phyloP scores from a whole-genome alignment of 1,284 basidiomycete species.

The Limonomyces culmigenus region DNA sequence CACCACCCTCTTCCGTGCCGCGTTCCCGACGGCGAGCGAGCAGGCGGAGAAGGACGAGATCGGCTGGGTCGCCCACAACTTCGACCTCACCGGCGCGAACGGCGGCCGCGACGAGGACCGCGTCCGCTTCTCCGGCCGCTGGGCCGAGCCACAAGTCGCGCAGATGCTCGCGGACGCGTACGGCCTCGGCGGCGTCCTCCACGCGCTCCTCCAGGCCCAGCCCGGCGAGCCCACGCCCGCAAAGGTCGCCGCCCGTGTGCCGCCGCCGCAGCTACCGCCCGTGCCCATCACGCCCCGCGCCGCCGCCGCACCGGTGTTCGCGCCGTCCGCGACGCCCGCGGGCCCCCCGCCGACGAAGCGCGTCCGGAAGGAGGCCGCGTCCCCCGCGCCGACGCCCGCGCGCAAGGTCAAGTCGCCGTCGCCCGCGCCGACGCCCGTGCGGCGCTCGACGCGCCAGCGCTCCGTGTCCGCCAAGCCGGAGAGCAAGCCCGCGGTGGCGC shows the following conservation, averaged over 20 bases:
- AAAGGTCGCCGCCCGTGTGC: slow-evolving; percentile 5
- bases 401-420: slow-evolving; percentile 8
- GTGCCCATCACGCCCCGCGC: slow-evolving; percentile 13
- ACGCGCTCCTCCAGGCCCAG: slow-evolving; percentile 50
- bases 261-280: slow-evolving; percentile 16
- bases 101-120: slow-evolving; percentile 31
- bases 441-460: slow-evolving; percentile 5
- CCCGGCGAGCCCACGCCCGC: slow-evolving; percentile 66
- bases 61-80: slow-evolving; percentile 70
- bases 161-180: slow-evolving; percentile 46
- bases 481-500: slow-evolving; percentile 3
- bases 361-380: slow-evolving; percentile 36
- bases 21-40: slow-evolving; percentile 77
- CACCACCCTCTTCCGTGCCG: slow-evolving; percentile 96
- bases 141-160: slow-evolving; percentile 70
- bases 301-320: slow-evolving; percentile 17
- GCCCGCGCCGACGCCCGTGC: slow-evolving; percentile 7
- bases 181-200: slow-evolving; percentile 39
- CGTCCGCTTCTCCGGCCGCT: slow-evolving; percentile 78
- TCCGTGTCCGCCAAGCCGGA: slow-evolving; percentile 4
- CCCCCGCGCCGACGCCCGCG: slow-evolving; percentile 31
- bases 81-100: slow-evolving; percentile 71
- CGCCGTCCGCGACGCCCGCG: slow-evolving; percentile 16
- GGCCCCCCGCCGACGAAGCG: slow-evolving; percentile 35
- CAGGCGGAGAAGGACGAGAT: slow-evolving; percentile 73